Base-by-base conservation (phyloP, 1,284 basidiomycete genomes). In the Neonothopanus nambi region DNA sequence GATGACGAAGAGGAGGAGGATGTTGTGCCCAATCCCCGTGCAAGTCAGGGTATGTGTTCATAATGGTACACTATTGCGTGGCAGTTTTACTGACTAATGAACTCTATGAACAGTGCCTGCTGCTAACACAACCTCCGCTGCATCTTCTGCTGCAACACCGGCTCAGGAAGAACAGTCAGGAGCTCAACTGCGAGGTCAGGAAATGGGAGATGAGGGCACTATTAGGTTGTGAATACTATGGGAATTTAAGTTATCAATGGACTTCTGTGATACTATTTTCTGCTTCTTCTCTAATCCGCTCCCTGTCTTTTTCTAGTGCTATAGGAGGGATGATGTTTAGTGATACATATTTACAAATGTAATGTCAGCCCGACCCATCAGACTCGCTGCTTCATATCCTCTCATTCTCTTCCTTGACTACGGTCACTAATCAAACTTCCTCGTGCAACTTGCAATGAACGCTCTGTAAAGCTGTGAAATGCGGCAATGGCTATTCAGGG, bases 1-100 rank as follows among this genome's bases (percentile, higher is more conserved):
- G 68, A 68, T 13, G 66, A 65, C 9, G 68, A 68, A 2, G 66
- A 67, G 9, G 68, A 66, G n/a, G 64, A 61, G 7, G 61, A 62
- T 33, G 30, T 2, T 33, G 57, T 51, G 30, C 23, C 43, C 37
- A 44, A 39, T 17, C 49, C 40, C 6, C 40, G 30, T n/a, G 30
- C 40, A 2, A 23, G 13, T 47, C 43, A 36, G 12, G 17, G 49
- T 51, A 26, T 17, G 40, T 35, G n/a, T 7, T 11, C 7, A 8
- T 28, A 20, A 15, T 17, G 21, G 18, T 13, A 8, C 21, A 8
- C 18, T 15, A 24, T 24, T 20, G 21, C 6, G 23, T 35, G 4
- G 43, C 20, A 5, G 39, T 26, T 1, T 40, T 33, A 7, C 9
- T 21, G 17, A 15, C 26, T 37, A 7, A 23, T 12, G n/a, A 42